A percentile compares a stretch with the other conserved stretches of the same genome.
phyloP scores from a whole-genome alignment of 495 filamentous ascomycete species.

The Annulohypoxylon bovei region DNA sequence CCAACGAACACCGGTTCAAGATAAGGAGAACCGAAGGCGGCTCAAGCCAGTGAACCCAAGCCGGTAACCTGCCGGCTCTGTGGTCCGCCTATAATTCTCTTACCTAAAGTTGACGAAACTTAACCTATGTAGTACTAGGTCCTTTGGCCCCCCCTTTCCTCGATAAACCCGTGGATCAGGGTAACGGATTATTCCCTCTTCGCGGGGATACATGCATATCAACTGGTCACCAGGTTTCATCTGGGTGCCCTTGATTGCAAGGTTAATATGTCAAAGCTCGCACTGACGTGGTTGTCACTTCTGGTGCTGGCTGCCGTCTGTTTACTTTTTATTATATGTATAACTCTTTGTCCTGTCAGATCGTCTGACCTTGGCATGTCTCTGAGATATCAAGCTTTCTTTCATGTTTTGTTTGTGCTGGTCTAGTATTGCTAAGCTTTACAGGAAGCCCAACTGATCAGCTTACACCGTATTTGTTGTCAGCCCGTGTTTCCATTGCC shows the following conservation, averaged over 20 bases:
- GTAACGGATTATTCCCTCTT: slow-evolving; percentile 8
- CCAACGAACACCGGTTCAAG: slow-evolving; percentile 16
- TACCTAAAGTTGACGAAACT: slow-evolving; percentile 26
- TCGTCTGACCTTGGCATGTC: slow-evolving; percentile 12
- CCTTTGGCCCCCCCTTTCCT: slow-evolving; percentile 1
- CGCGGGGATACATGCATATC: slow-evolving; percentile 31
- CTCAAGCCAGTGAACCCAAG: slow-evolving; percentile 8
- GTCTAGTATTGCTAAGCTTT: slow-evolving; percentile 27
- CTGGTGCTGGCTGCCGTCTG: background rate
- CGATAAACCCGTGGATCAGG: slow-evolving; percentile 5
- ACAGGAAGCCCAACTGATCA: background rate
- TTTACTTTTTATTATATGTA: background rate
- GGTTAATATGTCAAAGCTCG: slow-evolving; percentile 7
- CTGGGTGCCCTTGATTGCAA: slow-evolving; percentile 4
- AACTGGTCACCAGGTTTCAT: slow-evolving; percentile 26
- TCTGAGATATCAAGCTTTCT: slow-evolving; percentile 15
- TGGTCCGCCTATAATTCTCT: slow-evolving; percentile 17
- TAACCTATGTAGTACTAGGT: slow-evolving; percentile 19
- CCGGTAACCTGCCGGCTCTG: slow-evolving; percentile 15
- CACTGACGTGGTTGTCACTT: background rate
- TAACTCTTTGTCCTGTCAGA: slow-evolving; percentile 1
- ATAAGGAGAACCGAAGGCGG: slow-evolving; percentile 19
- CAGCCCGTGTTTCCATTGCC: background rate
- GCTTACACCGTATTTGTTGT: background rate
- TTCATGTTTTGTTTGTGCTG: slow-evolving; percentile 4